Conservation (phyloP, 257 asterid genomes). For the Penstemon newberryi region DNA sequence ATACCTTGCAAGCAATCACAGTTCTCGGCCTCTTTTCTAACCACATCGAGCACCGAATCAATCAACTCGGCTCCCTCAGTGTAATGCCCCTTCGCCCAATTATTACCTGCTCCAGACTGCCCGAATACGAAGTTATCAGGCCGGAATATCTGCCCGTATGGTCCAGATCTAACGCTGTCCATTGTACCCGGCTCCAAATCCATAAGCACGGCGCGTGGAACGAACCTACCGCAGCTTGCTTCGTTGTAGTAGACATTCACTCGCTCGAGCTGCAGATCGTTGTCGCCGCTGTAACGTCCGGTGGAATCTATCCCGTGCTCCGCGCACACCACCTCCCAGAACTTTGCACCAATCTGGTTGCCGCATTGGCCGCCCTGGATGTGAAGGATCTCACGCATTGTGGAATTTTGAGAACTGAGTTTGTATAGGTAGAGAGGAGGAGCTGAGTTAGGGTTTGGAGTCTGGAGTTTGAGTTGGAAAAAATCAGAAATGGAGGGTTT, state of each 20-base stretch:
- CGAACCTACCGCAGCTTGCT: constrained; percentile 76
- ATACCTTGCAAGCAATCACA: constrained; percentile 79
- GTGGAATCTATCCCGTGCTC: constrained; percentile 75
- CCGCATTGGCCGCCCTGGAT: constrained; percentile 91
- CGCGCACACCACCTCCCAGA: constrained; percentile 69
- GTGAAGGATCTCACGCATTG: constrained; percentile 79
- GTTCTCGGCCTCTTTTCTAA: constrained; percentile 77
- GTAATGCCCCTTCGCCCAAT: constrained; percentile 80
- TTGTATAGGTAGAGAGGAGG: constrained; percentile 3
- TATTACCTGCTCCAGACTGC: constrained; percentile 76
- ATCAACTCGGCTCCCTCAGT: constrained; percentile 82
- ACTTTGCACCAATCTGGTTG: constrained; percentile 81
- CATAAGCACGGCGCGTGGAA: constrained; percentile 85
- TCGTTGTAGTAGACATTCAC: constrained; percentile 75
- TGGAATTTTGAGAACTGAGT: neutral
- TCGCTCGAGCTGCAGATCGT: constrained; percentile 67
- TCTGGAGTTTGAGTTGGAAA: constrained; percentile 18
- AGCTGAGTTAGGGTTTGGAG: neutral
- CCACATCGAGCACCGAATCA: constrained; percentile 78
- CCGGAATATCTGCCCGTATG: constrained; percentile 66
- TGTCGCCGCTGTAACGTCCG: constrained; percentile 72
- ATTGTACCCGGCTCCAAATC: constrained; percentile 81
- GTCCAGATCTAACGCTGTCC: constrained; percentile 81
- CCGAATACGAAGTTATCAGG: constrained; percentile 74
- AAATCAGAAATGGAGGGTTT: constrained; percentile 14